A percentile compares a stretch with the other conserved stretches of the same genome.
Evolutionary conservation across 257 asterid genomes (phyloP).

Genomic region (Haberlea rhodopensis): DNA sequence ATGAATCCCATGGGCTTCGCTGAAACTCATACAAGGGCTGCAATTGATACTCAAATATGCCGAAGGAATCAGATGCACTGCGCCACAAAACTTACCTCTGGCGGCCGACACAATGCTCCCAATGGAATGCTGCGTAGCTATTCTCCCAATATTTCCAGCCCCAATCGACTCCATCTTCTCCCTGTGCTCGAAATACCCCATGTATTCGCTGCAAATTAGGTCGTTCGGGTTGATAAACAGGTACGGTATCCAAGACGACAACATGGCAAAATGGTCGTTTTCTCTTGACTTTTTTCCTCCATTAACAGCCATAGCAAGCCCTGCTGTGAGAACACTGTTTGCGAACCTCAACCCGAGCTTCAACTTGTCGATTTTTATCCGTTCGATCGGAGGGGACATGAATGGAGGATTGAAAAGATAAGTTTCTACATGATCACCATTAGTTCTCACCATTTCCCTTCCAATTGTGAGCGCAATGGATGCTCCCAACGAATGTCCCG

Average conservation of each 20-base stretch:
- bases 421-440: neutral
- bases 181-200: conserved; percentile 62
- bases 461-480: conserved; percentile 63
- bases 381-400: conserved; percentile 54
- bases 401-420: conserved; percentile 56
- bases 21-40: conserved; percentile 32
- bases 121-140: conserved; percentile 61
- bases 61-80: conserved; percentile 66
- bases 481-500: conserved; percentile 76
- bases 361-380: conserved; percentile 43
- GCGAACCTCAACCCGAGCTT: conserved; percentile 55
- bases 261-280: conserved; percentile 30
- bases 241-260: conserved; percentile 68
- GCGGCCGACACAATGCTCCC: conserved; percentile 43
- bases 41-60: conserved; percentile 46
- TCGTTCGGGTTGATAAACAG: conserved; percentile 58
- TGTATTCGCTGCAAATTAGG: conserved; percentile 61
- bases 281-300: neutral
- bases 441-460: conserved; percentile 17
- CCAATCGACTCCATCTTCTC: conserved; percentile 60
- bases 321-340: conserved; percentile 50
- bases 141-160: conserved; percentile 47
- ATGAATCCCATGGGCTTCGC: conserved; percentile 60
- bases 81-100: conserved; percentile 46
- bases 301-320: conserved; percentile 47